These are phyloP conservation scores for Neurospora crassa DNA, from an alignment of 2,329 filamentous ascomycete species.

Conservation along the genomic window DNA sequence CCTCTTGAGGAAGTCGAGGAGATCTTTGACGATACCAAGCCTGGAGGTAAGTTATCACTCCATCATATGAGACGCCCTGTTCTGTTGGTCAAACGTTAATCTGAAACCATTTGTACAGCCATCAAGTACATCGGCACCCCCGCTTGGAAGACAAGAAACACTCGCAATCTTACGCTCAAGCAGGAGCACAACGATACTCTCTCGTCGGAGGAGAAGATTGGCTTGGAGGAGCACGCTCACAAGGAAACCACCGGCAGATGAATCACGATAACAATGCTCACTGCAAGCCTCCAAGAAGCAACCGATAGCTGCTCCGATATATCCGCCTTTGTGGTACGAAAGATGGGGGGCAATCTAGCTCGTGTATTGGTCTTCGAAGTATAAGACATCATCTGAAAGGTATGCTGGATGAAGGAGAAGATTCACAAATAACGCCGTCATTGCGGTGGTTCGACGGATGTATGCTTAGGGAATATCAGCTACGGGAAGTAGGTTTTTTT, in stretches of 20 bases:
- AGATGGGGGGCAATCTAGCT: background rate
- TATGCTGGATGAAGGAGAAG: background rate
- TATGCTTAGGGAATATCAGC: background rate
- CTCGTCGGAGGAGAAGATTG: slow-evolving; percentile 26
- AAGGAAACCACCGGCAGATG: slow-evolving; percentile 7
- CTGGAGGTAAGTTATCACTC: slow-evolving; percentile 16
- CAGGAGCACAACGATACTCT: slow-evolving; percentile 25
- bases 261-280: background rate
- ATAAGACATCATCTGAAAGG: background rate
- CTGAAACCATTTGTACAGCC: slow-evolving; percentile 13
- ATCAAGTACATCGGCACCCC: slow-evolving; percentile 30
- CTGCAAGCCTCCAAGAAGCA: background rate
- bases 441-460: background rate
- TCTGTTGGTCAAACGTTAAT: too few relatives aligned
- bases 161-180: slow-evolving; percentile 21
- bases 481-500: background rate
- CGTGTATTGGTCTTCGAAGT: background rate
- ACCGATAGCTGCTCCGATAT: background rate
- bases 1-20: slow-evolving; percentile 24
- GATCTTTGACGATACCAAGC: slow-evolving; percentile 26
- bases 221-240: slow-evolving; percentile 12
- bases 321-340: background rate
- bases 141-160: slow-evolving; percentile 33
- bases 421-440: background rate
- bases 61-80: background rate